Base-by-base conservation (phyloP, 495 filamentous ascomycete genomes). In the Hypoxylon intermedium region DNA sequence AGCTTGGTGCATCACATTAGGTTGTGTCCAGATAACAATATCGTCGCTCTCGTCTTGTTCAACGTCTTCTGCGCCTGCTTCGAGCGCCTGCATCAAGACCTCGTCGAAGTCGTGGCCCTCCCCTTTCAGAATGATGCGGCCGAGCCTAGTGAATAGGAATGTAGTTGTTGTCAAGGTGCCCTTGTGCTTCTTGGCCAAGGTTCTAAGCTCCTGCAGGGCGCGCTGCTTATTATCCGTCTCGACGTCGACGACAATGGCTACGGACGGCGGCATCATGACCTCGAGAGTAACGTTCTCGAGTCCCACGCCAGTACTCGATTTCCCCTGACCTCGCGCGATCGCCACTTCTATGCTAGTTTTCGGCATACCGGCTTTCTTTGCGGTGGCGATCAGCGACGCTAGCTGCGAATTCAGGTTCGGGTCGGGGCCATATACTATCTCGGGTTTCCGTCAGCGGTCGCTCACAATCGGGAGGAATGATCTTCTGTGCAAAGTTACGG, bases 281-380 rank as follows among this genome's bases (percentile, higher is more conserved):
- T 99, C 94, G 51, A 96, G 78, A 0, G 83, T 89, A 12, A 96
- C 54, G 28, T 74, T 75, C 68, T 98, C 93, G 4, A 98, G 82
- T 4, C 82, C 78, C 24, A 81, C 82, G 30, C 94, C 93, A 1
- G 79, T 81, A 0, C 84, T 67, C 20, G 91, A 90, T 24, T 85
- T 78, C 12, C 95, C 95, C 69, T 96, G 92, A 5, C 94, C 95
- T 19, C 92, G 85, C 9, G 89, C 87, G 58, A 98, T 88, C 48
- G 94, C 91, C 11, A 77, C 78, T 66, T 97, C 91, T 58, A 98
- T 97, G 1, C 79, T 76, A 21, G 83, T 81, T 71, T 97, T 97
- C 11, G 93, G 90, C 38, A 96, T 84, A 45, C 88, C 87, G 58
- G 84, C 87, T 79, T 91, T 92, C 78, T 95, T 98, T 37, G 94